Evolutionary conservation across 345 rosid species (phyloP).

Genomic region (Noccaea bulbosa): DNA sequence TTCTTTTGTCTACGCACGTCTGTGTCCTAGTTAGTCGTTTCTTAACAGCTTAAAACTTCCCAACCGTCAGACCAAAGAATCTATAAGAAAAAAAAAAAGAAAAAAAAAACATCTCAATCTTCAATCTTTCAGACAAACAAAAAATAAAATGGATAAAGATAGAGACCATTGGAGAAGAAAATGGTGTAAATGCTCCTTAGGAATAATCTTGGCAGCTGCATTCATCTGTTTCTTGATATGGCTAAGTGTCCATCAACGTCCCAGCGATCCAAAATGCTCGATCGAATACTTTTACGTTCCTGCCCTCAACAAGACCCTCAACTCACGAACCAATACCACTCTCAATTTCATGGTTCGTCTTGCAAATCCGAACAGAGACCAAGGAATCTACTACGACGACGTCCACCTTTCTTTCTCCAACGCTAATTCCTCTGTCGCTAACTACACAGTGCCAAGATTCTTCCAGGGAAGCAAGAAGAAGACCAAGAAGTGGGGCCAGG

Average conservation of each 20-base stretch:
- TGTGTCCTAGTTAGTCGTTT: too few relatives aligned
- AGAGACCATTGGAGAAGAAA: neutral
- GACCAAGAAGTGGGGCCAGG: constrained; percentile 48
- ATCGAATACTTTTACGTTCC: constrained; percentile 59
- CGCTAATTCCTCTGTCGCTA: constrained; percentile 22
- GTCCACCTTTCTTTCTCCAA: constrained; percentile 53
- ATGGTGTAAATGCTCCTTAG: neutral
- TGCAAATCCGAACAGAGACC: constrained; percentile 68
- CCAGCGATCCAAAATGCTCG: constrained; percentile 51
- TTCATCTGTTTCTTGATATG: neutral
- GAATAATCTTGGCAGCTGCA: neutral
- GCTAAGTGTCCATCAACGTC: neutral
- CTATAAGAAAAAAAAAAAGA: neutral
- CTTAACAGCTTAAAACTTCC: too few relatives aligned
- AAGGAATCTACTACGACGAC: constrained; percentile 68
- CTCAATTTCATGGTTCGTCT: constrained; percentile 55
- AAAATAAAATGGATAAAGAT: neutral
- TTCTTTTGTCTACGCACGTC: too few relatives aligned
- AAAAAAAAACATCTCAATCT: neutral
- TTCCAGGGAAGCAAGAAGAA: constrained; percentile 71
- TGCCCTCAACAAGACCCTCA: constrained; percentile 54
- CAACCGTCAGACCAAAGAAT: neutral
- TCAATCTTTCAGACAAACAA: neutral
- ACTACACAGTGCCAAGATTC: constrained; percentile 46
- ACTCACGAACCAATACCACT: constrained; percentile 39